Evolutionary conservation across 1,284 basidiomycete genomes (phyloP), one percentile per base, ranked within the genome.

Genomic region (Cryptococcus deneoformans): DNA sequence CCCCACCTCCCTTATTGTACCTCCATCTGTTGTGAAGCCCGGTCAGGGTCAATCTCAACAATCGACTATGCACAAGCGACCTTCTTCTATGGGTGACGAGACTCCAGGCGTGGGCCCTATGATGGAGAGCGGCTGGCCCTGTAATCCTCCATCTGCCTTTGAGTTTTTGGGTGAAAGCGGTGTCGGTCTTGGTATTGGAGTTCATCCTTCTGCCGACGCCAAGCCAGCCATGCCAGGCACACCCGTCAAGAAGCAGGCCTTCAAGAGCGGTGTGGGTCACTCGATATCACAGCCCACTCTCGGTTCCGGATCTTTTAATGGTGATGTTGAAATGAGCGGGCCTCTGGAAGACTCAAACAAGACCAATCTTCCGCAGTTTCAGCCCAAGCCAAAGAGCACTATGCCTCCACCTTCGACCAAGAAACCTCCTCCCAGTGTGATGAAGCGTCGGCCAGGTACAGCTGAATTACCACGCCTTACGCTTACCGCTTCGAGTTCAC

Each of bases 221-320:
- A 73, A 72, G 56, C 66, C 65, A 0, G 60, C 59, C 37, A 79
- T 79, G 78, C 78, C 78, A 8, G 73, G 67, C 47, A 79, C 78
- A 8, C 78, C 78, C 0, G 76, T 79, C 55, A 79, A 79, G 71
- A 69, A 70, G 53, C 66, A 70, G 39, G 61, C 50, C 37, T 50
- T 14, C 34, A 52, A 38, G 46, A 46, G 47, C 12, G 50, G 54
- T 9, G 63, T 68, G 6, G 65, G 67, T 35, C 70, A 72, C 53
- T 73, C 71, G 3, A 59, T 56, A 12, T 69, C 67, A 0, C 69
- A 71, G 42, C 69, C 69, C 16, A 53, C 59, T 14, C 57, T 64
- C 20, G 56, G 56, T 48, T 65, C 63, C 60, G 54, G 48, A 6
- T 24, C 47, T 43, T 51, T 55, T 35, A 57, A 57, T 20, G 52